A percentile compares a stretch with the other conserved stretches of the same genome.
phyloP scores from a whole-genome alignment of 257 asterid genomes.

The Schizonepeta tenuifolia region DNA sequence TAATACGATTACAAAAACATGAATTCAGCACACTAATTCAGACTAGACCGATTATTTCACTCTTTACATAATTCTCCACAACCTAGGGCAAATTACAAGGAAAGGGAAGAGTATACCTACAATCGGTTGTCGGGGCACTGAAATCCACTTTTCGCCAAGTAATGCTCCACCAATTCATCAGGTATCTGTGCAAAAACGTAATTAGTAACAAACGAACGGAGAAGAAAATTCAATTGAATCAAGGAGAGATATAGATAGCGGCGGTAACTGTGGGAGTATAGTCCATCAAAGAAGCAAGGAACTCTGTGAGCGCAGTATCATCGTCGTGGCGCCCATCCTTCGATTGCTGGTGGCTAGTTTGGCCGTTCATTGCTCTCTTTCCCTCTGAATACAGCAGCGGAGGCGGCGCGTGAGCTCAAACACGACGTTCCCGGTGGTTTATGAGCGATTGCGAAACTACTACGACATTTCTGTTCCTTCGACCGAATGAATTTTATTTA shows the following conservation, averaged over 20 bases:
- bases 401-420: slow-evolving; percentile 29
- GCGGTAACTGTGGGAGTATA: slow-evolving; percentile 81
- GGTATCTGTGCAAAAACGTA: slow-evolving; percentile 63
- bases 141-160: slow-evolving; percentile 92
- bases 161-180: slow-evolving; percentile 97
- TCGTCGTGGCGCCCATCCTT: slow-evolving; percentile 84
- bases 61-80: neutral
- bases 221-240: neutral
- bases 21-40: neutral
- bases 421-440: slow-evolving; percentile 20
- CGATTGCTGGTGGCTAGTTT: slow-evolving; percentile 61
- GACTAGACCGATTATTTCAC: neutral
- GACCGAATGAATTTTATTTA: neutral
- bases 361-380: slow-evolving; percentile 53
- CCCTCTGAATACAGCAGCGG: neutral
- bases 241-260: neutral
- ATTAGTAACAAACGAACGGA: neutral
- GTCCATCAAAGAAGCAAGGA: slow-evolving; percentile 92
- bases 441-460: neutral
- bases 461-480: neutral
- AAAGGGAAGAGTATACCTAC: slow-evolving; percentile 60
- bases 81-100: slow-evolving; percentile 33
- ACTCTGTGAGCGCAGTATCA: slow-evolving; percentile 80
- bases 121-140: slow-evolving; percentile 97
- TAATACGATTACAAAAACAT: neutral